Base-by-base conservation (phyloP, 2,329 filamentous ascomycete species). In the Fusarium coffeatum region DNA sequence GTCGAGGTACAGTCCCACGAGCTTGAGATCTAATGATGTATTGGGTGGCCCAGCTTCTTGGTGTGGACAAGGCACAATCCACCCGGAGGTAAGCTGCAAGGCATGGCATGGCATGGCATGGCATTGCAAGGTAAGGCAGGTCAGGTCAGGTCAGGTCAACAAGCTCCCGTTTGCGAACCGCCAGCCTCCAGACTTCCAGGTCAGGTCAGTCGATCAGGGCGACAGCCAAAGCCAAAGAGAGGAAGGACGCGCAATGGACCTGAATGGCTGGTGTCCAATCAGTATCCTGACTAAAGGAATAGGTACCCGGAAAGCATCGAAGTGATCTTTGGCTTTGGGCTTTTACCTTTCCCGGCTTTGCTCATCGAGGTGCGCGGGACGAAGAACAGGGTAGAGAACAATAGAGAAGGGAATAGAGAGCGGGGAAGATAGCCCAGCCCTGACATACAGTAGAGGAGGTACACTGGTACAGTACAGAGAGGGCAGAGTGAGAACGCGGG, bases 1-100 rank as follows among this genome's bases (percentile, higher is more conserved):
- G n/a, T 51, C 37, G 40, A 71, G 49, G 68, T 71, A 71, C 49
- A 58, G 59, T 64, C 67, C 68, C 64, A 68, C 42, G 59, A 71
- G 68, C 64, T 51, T 68, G 64, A 60, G 64, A 71, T 71, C 54
- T 43, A 56, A 54, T 34, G 64, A 71, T 59, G 68, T 47, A 64
- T 64, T 70, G 63, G 67, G 67, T 59, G 53, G 58, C 32, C 67
- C 54, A 69, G 63, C 48, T 54, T 49, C 64, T 60, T 67, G 64
- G 58, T 68, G 65, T 59, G 51, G 56, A 69, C 66, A 67, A 69
- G 66, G 51, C 53, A 69, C 66, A 67, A 69, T 53, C 66, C 67
- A 37, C 66, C 68, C 58, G 54, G 53, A 59, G 27, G 67, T 66
- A 67, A 63, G 56, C 64, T 69, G 46, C 59, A 41, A 48, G 58